phyloP scores from a whole-genome alignment of 768 basidiomycete genomes.

The Termitomyces eurrhizus region DNA sequence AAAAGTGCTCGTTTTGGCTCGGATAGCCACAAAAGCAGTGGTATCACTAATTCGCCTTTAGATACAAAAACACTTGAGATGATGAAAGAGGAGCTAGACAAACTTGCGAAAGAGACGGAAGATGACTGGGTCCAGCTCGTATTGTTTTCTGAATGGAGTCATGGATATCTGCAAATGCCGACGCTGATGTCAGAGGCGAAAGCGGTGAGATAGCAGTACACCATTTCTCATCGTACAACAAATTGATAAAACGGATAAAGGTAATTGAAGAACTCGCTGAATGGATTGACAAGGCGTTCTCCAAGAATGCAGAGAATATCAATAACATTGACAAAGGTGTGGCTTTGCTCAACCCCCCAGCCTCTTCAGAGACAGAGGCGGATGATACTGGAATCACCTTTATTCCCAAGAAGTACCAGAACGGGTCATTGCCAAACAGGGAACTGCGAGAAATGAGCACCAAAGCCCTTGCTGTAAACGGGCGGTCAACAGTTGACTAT shows the following conservation, averaged over 20 bases:
- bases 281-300: conserved; percentile 81
- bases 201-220: conserved; percentile 34
- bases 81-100: conserved; percentile 56
- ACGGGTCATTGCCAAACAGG: conserved; percentile 4
- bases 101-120: conserved; percentile 67
- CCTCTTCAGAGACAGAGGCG: conserved; percentile 56
- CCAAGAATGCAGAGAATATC: conserved; percentile 16
- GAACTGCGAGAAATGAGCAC: neutral
- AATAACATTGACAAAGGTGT: neutral
- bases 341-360: neutral
- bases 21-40: conserved; percentile 54
- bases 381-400: conserved; percentile 73
- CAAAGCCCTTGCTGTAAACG: neutral
- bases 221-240: neutral
- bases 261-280: conserved; percentile 82
- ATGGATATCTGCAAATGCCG: conserved; percentile 96
- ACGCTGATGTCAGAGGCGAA: conserved; percentile 79
- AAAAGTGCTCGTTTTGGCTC: conserved; percentile 63
- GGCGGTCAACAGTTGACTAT: neutral
- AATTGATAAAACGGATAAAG: conserved; percentile 15
- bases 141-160: conserved; percentile 94
- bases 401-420: conserved; percentile 29
- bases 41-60: conserved; percentile 26
- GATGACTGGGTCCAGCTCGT: conserved; percentile 95
- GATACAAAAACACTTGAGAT: conserved; percentile 30